Conservation (phyloP, 176 grass and related monocot species). For the Stipa capillata region DNA sequence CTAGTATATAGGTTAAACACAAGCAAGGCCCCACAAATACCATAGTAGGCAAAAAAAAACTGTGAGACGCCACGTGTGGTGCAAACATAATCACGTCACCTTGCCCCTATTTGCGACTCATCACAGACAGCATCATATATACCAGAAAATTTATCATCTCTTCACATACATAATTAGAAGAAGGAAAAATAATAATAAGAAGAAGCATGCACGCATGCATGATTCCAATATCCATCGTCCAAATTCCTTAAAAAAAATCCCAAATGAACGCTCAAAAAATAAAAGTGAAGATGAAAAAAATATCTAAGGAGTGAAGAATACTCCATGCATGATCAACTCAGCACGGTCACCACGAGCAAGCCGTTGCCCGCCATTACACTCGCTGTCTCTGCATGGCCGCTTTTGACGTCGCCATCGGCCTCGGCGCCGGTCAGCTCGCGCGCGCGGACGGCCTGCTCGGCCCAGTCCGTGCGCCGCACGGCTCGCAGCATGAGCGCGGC, state of each 20-base stretch:
- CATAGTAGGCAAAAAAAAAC: background rate
- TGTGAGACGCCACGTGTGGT: background rate
- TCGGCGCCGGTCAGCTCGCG: slow-evolving; percentile 26
- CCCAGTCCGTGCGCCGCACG: slow-evolving; percentile 55
- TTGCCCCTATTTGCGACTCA: slow-evolving; percentile 1
- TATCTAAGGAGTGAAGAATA: slow-evolving; percentile 2
- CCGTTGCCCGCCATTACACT: background rate
- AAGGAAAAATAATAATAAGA: background rate
- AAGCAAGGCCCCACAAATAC: background rate
- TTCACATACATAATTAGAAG: background rate
- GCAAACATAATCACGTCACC: background rate
- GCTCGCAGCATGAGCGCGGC: slow-evolving; percentile 56
- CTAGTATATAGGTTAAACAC: background rate
- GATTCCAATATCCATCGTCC: slow-evolving; percentile 3
- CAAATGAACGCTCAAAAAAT: background rate
- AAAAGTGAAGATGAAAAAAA: background rate
- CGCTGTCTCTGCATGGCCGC: background rate
- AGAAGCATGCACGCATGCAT: background rate
- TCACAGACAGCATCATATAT: background rate
- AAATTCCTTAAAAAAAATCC: slow-evolving; percentile 27
- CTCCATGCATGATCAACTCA: slow-evolving; percentile 25
- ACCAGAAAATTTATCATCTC: background rate
- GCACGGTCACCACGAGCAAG: slow-evolving; percentile 31
- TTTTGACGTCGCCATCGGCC: slow-evolving; percentile 1
- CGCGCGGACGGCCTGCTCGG: slow-evolving; percentile 37